A percentile compares a stretch with the other conserved stretches of the same genome.
phyloP scores from a whole-genome alignment of 306 rosid genomes.

The Vachellia pachyceras region DNA sequence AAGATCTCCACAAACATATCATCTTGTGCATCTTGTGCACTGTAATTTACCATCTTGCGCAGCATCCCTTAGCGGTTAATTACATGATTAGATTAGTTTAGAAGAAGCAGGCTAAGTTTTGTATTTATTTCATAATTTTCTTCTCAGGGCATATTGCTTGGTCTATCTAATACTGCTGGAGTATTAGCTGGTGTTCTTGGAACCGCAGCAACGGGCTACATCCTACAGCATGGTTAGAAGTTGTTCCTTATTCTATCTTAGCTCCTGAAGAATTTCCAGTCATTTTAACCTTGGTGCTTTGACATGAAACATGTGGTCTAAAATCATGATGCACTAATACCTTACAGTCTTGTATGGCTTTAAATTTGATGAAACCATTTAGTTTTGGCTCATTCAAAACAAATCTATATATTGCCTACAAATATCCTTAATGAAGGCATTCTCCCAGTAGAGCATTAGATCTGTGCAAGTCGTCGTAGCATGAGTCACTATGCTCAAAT shows the following conservation, averaged over 20 bases:
- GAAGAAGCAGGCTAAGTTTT: constrained; percentile 10
- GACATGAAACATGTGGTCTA: too few relatives aligned
- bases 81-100: background rate
- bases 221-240: constrained; percentile 84
- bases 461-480: background rate
- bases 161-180: constrained; percentile 96
- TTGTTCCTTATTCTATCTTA: constrained; percentile 22
- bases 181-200: constrained; percentile 98
- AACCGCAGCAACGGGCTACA: constrained; percentile 97
- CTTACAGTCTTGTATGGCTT: background rate
- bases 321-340: too few relatives aligned
- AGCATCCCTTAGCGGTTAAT: too few relatives aligned
- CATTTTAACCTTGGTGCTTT: too few relatives aligned
- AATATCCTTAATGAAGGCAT: background rate
- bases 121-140: constrained; percentile 11
- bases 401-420: background rate
- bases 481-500: constrained; percentile 18
- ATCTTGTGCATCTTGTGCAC: too few relatives aligned
- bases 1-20: background rate
- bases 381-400: background rate
- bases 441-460: background rate
- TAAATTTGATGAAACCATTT: background rate
- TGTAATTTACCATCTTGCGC: too few relatives aligned
- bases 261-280: constrained; percentile 2
- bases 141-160: constrained; percentile 85